phyloP scores from a whole-genome alignment of 345 rosid genomes.

The Eucalyptus paniculata region DNA sequence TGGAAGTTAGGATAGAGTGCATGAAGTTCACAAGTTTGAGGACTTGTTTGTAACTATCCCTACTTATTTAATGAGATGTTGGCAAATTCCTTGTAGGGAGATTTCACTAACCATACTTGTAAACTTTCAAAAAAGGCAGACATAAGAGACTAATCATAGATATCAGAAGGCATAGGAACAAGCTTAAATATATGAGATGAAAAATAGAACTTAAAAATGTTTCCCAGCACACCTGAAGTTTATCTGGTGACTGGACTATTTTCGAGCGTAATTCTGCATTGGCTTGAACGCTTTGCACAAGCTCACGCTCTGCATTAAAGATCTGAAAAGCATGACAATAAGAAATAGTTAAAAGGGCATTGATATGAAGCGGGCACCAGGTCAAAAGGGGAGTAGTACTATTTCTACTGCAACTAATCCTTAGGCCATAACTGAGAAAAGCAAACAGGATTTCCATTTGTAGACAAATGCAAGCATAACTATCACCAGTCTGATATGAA shows the following conservation, averaged over 20 bases:
- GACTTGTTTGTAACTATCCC: not conserved
- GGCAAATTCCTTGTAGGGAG: not conserved
- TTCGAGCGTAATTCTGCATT: constrained; percentile 68
- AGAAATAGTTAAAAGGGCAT: not conserved
- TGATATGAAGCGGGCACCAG: not conserved
- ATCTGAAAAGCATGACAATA: constrained; percentile 24
- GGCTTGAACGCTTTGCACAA: constrained; percentile 76
- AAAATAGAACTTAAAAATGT: not conserved
- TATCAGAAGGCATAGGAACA: not conserved
- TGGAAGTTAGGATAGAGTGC: not conserved
- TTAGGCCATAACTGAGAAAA: not conserved
- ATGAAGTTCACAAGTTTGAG: not conserved
- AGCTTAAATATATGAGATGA: not conserved
- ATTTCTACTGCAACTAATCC: not conserved
- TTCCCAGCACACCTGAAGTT: constrained; percentile 50
- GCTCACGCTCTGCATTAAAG: constrained; percentile 64
- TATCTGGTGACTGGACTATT: constrained; percentile 93
- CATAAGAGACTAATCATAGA: not conserved
- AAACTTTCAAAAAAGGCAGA: not conserved
- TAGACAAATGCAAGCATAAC: not conserved
- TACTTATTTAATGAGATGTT: not conserved
- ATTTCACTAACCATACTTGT: not conserved
- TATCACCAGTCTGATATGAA: not conserved
- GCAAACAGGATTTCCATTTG: not conserved
- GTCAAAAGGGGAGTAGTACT: not conserved